phyloP scores from a whole-genome alignment of 1,284 basidiomycete species.

The Irpex rosettiformis region DNA sequence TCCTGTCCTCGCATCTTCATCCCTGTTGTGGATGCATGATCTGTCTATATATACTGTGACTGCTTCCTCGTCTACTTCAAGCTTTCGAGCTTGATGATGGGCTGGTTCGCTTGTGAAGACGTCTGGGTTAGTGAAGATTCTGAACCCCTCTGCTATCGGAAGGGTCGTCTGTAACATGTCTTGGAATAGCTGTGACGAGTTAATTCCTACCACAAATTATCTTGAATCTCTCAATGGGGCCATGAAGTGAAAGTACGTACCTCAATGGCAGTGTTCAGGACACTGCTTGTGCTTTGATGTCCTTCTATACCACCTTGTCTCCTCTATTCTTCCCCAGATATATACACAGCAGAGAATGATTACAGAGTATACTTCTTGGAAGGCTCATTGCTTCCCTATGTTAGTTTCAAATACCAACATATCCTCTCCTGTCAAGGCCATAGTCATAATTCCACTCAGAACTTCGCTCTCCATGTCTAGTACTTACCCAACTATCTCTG shows the following conservation, averaged over 20 bases:
- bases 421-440: background rate
- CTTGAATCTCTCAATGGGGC: no score
- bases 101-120: background rate
- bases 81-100: background rate
- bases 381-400: background rate
- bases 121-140: background rate
- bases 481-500: background rate
- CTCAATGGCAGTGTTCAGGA: slow-evolving; percentile 25
- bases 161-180: background rate
- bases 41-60: slow-evolving; percentile 28
- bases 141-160: background rate
- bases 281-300: slow-evolving; percentile 12
- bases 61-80: background rate
- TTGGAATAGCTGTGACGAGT: no score
- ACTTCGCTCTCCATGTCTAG: background rate
- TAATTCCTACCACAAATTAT: no score
- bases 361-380: background rate
- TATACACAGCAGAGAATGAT: background rate
- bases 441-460: background rate
- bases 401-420: no score
- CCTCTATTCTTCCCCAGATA: background rate
- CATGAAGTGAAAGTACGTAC: slow-evolving; percentile 31
- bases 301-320: background rate
- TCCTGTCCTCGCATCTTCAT: background rate
- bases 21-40: slow-evolving; percentile 21